phyloP scores from a whole-genome alignment of 176 grass and related monocot species.

The Chrysopogon serrulatus region DNA sequence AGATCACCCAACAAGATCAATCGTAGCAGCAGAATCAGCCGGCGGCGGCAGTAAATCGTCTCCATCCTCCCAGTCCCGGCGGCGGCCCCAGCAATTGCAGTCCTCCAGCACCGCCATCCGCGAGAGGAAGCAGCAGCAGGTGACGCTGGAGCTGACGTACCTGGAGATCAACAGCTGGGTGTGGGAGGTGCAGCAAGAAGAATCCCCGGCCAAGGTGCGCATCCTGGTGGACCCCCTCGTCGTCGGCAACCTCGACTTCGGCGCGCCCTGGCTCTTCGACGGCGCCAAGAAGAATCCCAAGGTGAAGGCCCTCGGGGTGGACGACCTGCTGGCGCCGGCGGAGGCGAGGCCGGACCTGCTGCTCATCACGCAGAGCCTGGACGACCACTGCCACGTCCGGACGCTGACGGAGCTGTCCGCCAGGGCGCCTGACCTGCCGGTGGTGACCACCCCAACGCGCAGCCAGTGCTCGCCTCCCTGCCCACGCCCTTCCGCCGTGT shows the following conservation, averaged over 20 bases:
- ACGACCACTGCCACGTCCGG: slow-evolving; percentile 86
- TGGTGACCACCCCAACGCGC: slow-evolving; percentile 78
- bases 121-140: neutral
- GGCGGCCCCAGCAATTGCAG: neutral
- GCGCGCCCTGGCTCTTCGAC: slow-evolving; percentile 74
- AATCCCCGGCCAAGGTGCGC: neutral
- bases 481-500: slow-evolving; percentile 43
- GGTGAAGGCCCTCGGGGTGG: neutral
- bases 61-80: neutral
- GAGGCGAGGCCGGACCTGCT: slow-evolving; percentile 49
- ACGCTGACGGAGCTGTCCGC: slow-evolving; percentile 63
- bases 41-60: neutral
- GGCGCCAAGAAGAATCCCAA: slow-evolving; percentile 64
- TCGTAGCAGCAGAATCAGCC: neutral
- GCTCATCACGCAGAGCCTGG: slow-evolving; percentile 94
- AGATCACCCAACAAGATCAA: neutral
- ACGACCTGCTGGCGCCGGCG: slow-evolving; percentile 11
- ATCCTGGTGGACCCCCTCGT: slow-evolving; percentile 83
- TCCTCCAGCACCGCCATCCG: neutral
- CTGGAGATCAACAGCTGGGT: slow-evolving; percentile 85
- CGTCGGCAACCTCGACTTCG: slow-evolving; percentile 91
- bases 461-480: slow-evolving; percentile 37
- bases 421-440: slow-evolving; percentile 44
- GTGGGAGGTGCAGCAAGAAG: slow-evolving; percentile 64
- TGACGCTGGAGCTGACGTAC: slow-evolving; percentile 22